phyloP scores from a whole-genome alignment of 306 rosid species.

The Trichosanthes cucumerina region DNA sequence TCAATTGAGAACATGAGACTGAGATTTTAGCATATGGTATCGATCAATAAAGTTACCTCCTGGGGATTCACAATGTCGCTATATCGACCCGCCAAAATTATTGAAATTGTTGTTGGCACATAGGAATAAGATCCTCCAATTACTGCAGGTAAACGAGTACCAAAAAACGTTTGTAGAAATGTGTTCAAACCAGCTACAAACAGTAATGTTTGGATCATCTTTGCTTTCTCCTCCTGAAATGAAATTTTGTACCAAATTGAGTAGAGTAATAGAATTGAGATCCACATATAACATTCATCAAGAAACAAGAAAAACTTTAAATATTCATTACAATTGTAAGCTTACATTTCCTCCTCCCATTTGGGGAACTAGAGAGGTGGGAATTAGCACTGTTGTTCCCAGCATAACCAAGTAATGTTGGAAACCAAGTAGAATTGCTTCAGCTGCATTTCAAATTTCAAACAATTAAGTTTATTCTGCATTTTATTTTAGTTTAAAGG shows the following conservation, averaged over 20 bases:
- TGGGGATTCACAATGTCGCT: conserved; percentile 65
- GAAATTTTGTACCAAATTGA: neutral
- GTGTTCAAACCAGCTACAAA: conserved; percentile 92
- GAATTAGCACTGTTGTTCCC: conserved; percentile 89
- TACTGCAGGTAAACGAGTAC: conserved; percentile 92
- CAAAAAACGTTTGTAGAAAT: conserved; percentile 59
- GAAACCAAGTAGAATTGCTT: conserved; percentile 92
- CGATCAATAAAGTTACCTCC: conserved; percentile 44
- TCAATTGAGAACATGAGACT: neutral
- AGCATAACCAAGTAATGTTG: conserved; percentile 98
- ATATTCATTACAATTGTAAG: neutral
- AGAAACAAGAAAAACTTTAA: conserved; percentile 3
- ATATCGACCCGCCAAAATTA: conserved; percentile 80
- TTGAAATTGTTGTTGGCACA: conserved; percentile 92
- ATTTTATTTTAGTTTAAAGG: neutral
- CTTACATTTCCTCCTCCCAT: conserved; percentile 99
- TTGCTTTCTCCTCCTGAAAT: conserved; percentile 82
- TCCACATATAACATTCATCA: conserved; percentile 8
- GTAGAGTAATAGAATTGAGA: neutral
- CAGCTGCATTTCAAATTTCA: conserved; percentile 43
- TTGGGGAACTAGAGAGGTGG: conserved; percentile 79
- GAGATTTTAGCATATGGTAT: neutral
- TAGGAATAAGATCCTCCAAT: conserved; percentile 81
- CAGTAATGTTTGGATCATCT: conserved; percentile 73
- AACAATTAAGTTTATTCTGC: neutral